A percentile compares a stretch with the other conserved stretches of the same genome.
phyloP scores from a whole-genome alignment of 306 rosid species.

The Chamaecrista fasciculata region DNA sequence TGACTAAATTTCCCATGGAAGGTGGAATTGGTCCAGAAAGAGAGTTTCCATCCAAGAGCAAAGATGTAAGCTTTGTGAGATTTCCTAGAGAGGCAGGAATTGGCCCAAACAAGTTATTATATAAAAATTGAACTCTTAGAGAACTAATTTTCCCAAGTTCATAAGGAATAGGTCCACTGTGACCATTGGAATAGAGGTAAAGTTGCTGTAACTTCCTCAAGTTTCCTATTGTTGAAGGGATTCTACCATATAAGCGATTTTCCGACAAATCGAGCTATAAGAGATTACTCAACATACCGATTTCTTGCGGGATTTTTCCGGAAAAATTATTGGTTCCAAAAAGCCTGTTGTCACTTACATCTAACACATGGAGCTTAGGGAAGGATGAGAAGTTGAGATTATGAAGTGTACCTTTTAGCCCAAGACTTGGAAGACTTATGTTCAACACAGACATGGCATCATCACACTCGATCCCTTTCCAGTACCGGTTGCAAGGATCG shows the following conservation, averaged over 20 bases:
- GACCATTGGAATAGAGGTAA: neutral
- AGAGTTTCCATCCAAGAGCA: neutral
- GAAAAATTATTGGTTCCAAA: neutral
- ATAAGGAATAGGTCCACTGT: neutral
- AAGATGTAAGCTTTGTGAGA: neutral
- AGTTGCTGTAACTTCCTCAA: neutral
- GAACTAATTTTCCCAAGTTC: neutral
- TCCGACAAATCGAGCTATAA: neutral
- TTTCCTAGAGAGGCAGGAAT: neutral
- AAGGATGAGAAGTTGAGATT: neutral
- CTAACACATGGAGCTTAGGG: neutral
- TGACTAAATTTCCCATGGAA: neutral
- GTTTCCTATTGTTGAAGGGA: neutral
- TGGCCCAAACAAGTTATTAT: neutral
- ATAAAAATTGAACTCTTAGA: neutral
- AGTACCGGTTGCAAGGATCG: neutral
- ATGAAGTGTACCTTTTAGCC: neutral
- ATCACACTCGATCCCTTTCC: neutral
- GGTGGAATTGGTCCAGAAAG: constrained; percentile 1
- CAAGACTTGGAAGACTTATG: neutral
- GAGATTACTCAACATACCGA: constrained; percentile 34
- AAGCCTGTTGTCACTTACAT: neutral
- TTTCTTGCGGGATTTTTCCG: constrained; percentile 34
- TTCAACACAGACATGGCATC: neutral
- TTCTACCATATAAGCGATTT: constrained; percentile 12